phyloP scores from a whole-genome alignment of 352 stramenopile species.

The Pythium guiyangense region DNA sequence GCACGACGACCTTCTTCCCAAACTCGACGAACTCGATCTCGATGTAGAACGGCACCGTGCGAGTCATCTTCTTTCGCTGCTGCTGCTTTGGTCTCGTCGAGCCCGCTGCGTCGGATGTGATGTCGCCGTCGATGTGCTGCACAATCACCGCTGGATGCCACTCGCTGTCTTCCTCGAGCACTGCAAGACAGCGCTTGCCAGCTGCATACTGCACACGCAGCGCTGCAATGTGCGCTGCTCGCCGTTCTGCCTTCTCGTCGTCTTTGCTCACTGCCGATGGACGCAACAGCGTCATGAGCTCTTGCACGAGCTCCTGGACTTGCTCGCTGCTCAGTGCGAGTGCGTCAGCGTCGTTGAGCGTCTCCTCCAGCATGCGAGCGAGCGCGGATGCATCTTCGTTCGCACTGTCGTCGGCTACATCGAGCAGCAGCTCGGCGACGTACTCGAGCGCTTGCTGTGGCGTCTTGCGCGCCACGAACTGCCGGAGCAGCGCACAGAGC shows the following conservation, averaged over 20 bases:
- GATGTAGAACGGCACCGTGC: conserved; percentile 13
- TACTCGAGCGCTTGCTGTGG: conserved; percentile 52
- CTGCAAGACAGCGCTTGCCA: conserved; percentile 52
- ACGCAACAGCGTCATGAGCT: conserved; percentile 19
- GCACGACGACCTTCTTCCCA: conserved; percentile 59
- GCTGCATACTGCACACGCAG: conserved; percentile 47
- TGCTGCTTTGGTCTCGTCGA: conserved; percentile 6
- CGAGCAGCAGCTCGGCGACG: conserved; percentile 57
- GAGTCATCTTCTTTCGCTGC: conserved; percentile 17
- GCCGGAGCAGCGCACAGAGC: conserved; percentile 20
- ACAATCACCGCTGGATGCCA: conserved; percentile 71
- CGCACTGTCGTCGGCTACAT: conserved; percentile 31
- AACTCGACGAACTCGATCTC: conserved; percentile 81
- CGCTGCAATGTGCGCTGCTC: conserved; percentile 11
- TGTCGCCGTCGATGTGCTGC: conserved; percentile 22
- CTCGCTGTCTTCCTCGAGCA: conserved; percentile 62
- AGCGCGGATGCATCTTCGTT: conserved; percentile 17
- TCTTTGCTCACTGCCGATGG: conserved; percentile 12
- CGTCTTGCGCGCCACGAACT: conserved; percentile 8
- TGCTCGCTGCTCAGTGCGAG: conserved; percentile 26
- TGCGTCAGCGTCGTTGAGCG: conserved; percentile 31
- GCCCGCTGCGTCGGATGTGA: no score
- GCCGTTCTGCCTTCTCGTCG: conserved; percentile 17
- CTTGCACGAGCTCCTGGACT: conserved; percentile 15
- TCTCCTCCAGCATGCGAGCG: conserved; percentile 25